These are phyloP conservation scores for Elsinoe batatas DNA, from an alignment of 2,329 filamentous ascomycete genomes.

Conservation along the genomic window DNA sequence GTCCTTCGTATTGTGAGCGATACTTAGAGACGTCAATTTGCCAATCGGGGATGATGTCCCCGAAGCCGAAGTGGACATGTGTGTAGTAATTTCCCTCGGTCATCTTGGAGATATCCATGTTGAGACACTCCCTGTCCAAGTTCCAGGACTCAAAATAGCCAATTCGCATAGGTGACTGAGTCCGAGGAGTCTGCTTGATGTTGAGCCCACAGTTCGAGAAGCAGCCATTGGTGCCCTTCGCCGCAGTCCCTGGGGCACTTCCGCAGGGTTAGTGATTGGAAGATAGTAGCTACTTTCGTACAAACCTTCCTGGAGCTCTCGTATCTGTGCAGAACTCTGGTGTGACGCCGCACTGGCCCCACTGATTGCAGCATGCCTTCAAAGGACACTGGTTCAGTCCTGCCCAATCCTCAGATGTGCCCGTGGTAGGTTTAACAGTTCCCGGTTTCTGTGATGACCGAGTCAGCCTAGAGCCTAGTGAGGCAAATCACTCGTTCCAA, in stretches of 20 bases:
- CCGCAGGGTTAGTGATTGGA: not conserved
- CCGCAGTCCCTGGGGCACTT: too few relatives aligned
- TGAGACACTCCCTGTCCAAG: conserved; percentile 24
- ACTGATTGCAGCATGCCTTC: conserved; percentile 34
- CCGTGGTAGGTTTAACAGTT: too few relatives aligned
- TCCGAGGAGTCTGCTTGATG: not conserved
- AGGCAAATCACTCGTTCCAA: too few relatives aligned
- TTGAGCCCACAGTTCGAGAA: too few relatives aligned
- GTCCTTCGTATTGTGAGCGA: not conserved
- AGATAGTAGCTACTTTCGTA: too few relatives aligned
- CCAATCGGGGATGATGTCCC: conserved; percentile 13
- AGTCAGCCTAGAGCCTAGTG: too few relatives aligned
- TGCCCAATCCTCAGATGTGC: not conserved
- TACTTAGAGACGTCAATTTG: conserved; percentile 28
- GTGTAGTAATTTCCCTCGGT: conserved; percentile 12
- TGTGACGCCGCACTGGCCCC: conserved; percentile 39
- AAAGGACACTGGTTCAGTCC: conserved; percentile 25
- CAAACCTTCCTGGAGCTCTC: too few relatives aligned
- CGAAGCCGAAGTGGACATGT: conserved; percentile 30
- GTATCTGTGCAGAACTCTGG: conserved; percentile 32
- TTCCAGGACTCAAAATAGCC: conserved; percentile 29
- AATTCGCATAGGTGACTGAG: conserved; percentile 14
- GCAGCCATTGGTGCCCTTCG: too few relatives aligned
- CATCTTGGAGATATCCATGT: conserved; percentile 20
- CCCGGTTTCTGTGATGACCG: too few relatives aligned